These are phyloP conservation scores for Backusella parvicylindrica DNA, from an alignment of 192 early-diverging fungal species.

Conservation along the genomic window DNA sequence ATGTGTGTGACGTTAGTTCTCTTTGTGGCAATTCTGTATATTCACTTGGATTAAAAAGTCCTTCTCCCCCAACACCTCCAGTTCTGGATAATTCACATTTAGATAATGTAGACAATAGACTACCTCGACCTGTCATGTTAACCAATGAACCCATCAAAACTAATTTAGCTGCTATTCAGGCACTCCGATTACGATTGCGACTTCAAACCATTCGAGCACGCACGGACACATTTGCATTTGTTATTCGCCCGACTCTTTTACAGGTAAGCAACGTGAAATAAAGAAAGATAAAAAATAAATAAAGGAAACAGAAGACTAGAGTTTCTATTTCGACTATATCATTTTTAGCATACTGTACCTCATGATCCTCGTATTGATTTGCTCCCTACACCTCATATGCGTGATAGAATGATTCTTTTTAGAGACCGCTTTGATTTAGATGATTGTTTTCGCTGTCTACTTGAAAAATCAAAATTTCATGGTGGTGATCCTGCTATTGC, in stretches of 20 bases:
- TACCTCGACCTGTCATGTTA: not conserved
- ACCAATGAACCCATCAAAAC: not conserved
- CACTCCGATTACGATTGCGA: conserved; percentile 16
- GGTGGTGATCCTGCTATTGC: conserved; percentile 29
- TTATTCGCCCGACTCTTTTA: conserved; percentile 19
- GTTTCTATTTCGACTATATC: not conserved
- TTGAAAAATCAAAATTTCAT: conserved; percentile 22
- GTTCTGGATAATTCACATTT: not conserved
- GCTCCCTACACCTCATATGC: conserved; percentile 30
- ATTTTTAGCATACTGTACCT: conserved; percentile 25
- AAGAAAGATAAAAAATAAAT: not conserved
- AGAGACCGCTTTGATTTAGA: conserved; percentile 34
- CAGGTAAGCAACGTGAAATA: conserved; percentile 17
- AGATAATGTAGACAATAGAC: not conserved
- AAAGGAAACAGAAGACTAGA: not conserved
- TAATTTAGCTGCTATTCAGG: conserved; percentile 27
- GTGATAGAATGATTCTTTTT: conserved; percentile 40
- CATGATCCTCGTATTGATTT: conserved; percentile 38
- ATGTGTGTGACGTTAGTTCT: not conserved
- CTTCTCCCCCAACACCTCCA: not conserved
- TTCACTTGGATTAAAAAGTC: not conserved
- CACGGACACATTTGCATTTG: not conserved
- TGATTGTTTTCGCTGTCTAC: conserved; percentile 26
- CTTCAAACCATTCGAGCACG: conserved; percentile 9
- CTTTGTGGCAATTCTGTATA: not conserved